Base-by-base conservation (phyloP, 768 basidiomycete genomes). In the Hysterangium stoloniferum region DNA sequence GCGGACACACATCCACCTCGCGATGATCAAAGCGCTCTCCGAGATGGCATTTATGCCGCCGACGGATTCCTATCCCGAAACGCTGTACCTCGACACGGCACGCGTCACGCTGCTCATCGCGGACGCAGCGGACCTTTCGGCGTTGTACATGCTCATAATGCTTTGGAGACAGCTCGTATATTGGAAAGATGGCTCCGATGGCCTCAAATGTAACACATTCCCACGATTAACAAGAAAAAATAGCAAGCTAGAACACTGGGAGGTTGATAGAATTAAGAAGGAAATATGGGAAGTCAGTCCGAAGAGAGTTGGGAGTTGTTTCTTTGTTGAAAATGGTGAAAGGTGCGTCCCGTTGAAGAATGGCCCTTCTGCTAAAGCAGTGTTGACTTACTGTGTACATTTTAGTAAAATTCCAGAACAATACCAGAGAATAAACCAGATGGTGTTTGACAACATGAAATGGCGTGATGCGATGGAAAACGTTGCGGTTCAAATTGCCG, bases 111-210 rank as follows among this genome's bases (percentile, higher is more conserved):
- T 72, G 20, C 75, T 91, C 54, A 77, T 77, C 57, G 70, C 77
- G 35, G 92, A 95, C 53, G 82, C 82, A 0, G 74, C 79, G 25
- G 90, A 94, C 58, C 70, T 83, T 36, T 78, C 79, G 17, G 78
- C 82, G 38, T 66, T 89, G 45, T 87, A 84, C 67, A 83, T 92
- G 79, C 79, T 90, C 57, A 70, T 89, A 31, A 70, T 92, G 59
- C 78, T 91, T 19, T 90, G 81, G 62, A 80, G 87, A 35, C 84
- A 90, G 61, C 76, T 91, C 56, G 66, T 79, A 34, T 74, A 75
- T 57, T 76, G 34, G 34, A 38, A 13, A 15, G 34, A 31, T 22
- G 34, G 7, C 19, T 45, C 24, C 15, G 17, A 31, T 24, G 31
- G 24, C 25, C 9, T 28, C 44, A 29, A 19, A 17, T 27, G 3